phyloP scores from a whole-genome alignment of 208 protist species.

The Leishmania braziliensis region DNA sequence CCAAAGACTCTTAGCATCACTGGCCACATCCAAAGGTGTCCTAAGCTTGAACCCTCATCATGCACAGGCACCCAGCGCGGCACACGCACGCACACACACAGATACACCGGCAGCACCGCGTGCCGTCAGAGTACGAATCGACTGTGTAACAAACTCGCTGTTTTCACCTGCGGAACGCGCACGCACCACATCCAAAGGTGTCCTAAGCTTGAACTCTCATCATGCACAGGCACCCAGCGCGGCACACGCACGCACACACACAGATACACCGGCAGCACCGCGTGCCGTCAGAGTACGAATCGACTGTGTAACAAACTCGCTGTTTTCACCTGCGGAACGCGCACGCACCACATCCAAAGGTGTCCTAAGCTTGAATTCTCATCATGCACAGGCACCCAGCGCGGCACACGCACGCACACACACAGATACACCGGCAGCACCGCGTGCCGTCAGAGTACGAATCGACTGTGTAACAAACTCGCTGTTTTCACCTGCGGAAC shows the following conservation, averaged over 20 bases:
- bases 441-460: slow-evolving; percentile 42
- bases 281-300: slow-evolving; percentile 50
- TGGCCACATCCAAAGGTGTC: slow-evolving; percentile 57
- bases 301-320: slow-evolving; percentile 44
- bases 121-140: slow-evolving; percentile 51
- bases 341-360: slow-evolving; percentile 48
- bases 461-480: slow-evolving; percentile 45
- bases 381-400: slow-evolving; percentile 19
- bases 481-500: slow-evolving; percentile 37
- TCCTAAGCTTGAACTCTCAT: slow-evolving; percentile 57
- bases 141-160: slow-evolving; percentile 41
- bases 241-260: background rate
- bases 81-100: background rate
- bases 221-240: slow-evolving; percentile 12
- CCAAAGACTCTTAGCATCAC: no score
- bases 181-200: slow-evolving; percentile 51
- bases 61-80: background rate
- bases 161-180: slow-evolving; percentile 36
- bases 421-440: background rate
- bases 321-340: slow-evolving; percentile 40
- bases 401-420: background rate
- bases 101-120: background rate
- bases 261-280: slow-evolving; percentile 1
- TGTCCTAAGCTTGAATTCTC: slow-evolving; percentile 60
- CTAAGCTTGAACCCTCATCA: slow-evolving; percentile 58